These are phyloP conservation scores for Ceratocystis alfenasii DNA, from an alignment of 2,329 filamentous ascomycete genomes.

Conservation along the genomic window DNA sequence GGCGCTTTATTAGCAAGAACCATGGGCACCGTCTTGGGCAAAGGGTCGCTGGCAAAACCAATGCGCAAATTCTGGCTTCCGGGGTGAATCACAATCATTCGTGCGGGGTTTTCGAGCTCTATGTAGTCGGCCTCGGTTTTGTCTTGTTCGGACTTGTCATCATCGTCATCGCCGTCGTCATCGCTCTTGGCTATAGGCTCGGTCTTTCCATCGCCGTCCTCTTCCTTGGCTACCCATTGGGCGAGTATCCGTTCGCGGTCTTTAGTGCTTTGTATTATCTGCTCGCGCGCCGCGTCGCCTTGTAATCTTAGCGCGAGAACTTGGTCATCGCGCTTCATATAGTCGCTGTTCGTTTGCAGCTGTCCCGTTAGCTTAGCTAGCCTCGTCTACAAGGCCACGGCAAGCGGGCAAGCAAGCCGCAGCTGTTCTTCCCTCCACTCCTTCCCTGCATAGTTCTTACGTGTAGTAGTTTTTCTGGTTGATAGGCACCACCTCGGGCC, in stretches of 20 bases:
- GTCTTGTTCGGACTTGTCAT: slow-evolving; percentile 33
- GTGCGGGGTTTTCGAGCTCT: slow-evolving; percentile 62
- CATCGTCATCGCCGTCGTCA: slow-evolving; percentile 33
- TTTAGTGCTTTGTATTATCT: slow-evolving; percentile 73
- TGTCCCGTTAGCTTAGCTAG: slow-evolving; percentile 16
- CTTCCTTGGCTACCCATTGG: slow-evolving; percentile 35
- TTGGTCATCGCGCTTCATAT: slow-evolving; percentile 96
- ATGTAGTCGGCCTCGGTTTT: slow-evolving; percentile 44
- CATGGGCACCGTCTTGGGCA: slow-evolving; percentile 92
- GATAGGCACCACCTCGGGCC: slow-evolving; percentile 85
- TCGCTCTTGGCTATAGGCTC: slow-evolving; percentile 30
- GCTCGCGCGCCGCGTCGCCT: slow-evolving; percentile 72
- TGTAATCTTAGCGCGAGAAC: slow-evolving; percentile 79
- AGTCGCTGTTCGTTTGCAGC: slow-evolving; percentile 51
- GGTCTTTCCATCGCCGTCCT: slow-evolving; percentile 27
- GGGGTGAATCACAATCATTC: slow-evolving; percentile 87
- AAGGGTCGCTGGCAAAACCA: slow-evolving; percentile 85
- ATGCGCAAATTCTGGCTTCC: slow-evolving; percentile 93
- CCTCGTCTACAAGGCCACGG: slow-evolving; percentile 17
- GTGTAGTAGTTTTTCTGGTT: slow-evolving; percentile 99
- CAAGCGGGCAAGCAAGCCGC: not conserved
- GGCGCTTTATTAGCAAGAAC: slow-evolving; percentile 69
- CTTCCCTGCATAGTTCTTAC: slow-evolving; percentile 35
- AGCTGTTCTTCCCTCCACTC: not conserved
- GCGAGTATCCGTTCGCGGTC: slow-evolving; percentile 79